These are phyloP conservation scores for Zygosaccharomyces lentus DNA, from an alignment of 805 yeast species.

Conservation along the genomic window DNA sequence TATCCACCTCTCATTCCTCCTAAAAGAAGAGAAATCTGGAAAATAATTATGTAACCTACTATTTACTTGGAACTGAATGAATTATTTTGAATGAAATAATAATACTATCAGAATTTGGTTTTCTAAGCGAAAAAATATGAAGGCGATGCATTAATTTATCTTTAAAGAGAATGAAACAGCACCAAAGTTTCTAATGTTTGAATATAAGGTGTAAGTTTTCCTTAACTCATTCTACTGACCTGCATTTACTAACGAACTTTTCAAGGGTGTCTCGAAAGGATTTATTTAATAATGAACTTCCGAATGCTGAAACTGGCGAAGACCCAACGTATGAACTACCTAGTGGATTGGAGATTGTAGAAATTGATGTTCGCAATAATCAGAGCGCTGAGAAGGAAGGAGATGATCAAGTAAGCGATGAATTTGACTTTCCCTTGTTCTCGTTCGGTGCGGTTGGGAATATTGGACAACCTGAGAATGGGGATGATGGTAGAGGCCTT, in stretches of 20 bases:
- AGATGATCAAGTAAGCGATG: conserved; percentile 15
- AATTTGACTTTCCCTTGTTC: conserved; percentile 32
- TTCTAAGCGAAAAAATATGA: background rate
- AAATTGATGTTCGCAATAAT: conserved; percentile 13
- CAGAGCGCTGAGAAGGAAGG: conserved; percentile 10
- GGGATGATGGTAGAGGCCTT: conserved; percentile 9
- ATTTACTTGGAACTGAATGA: conserved; percentile 5
- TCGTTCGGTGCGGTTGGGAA: conserved; percentile 17
- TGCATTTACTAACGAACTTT: conserved; percentile 6
- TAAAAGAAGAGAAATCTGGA: background rate
- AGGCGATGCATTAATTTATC: background rate
- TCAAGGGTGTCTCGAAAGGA: conserved; percentile 25
- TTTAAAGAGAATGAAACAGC: background rate
- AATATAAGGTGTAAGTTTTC: conserved; percentile 17
- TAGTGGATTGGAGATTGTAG: conserved; percentile 30
- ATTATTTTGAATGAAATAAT: background rate
- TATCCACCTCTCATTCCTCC: background rate
- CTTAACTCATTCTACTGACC: background rate
- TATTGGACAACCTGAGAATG: background rate
- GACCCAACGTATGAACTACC: conserved; percentile 28
- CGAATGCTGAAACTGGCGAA: conserved; percentile 7
- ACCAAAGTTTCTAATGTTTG: conserved; percentile 7
- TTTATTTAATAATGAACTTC: conserved; percentile 13
- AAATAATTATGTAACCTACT: conserved; percentile 6
- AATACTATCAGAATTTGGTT: background rate